Evolutionary conservation across 129 eudicot genomes (phyloP), one percentile per base, ranked within the genome.

Genomic region (Arctium lappa): DNA sequence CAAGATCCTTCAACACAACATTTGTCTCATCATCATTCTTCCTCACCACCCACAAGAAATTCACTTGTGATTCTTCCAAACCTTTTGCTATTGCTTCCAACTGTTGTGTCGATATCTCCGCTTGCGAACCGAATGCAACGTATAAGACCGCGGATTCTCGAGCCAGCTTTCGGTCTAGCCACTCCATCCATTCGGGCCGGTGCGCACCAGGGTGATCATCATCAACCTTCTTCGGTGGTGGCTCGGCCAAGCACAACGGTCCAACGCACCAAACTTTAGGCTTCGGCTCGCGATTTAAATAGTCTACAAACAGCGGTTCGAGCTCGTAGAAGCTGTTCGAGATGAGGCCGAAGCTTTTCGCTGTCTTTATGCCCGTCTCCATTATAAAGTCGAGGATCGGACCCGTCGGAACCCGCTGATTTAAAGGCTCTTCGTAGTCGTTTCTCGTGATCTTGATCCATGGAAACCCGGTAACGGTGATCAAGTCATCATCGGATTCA

Each of bases 61-160:
- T 79, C 76, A 85, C 91, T 72, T 77, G 11, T 0, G 94, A 86
- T 79, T 83, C 78, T 71, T 89, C 95, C 84, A 93, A 85, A 11
- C 93, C 95, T 12, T 22, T 69, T 0, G 81, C 83, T 5, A 93
- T 89, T 32, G 86, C 95, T 5, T 76, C 74, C 70, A 93, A 13
- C 16, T 93, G 95, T 11, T 72, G 27, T 1, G 30, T 3, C 12
- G 91, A 78, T n/a, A 91, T 75, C 36, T 88, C 89, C 1, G 88
- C 91, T 75, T 93, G 97, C 1, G 93, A 73, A 34, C 95, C 97
- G 3, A 93, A 91, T 3, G 95, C 95, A 0, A 93, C 82, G 65
- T 93, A 93, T 13, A 91, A 40, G 5, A 91, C 95, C 0, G 86
- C 38, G 48, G 68, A 11, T 40, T 89, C 85, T 33, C 85, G 46